phyloP scores from a whole-genome alignment of 2,329 filamentous ascomycete species.

The Arthroderma sp. region DNA sequence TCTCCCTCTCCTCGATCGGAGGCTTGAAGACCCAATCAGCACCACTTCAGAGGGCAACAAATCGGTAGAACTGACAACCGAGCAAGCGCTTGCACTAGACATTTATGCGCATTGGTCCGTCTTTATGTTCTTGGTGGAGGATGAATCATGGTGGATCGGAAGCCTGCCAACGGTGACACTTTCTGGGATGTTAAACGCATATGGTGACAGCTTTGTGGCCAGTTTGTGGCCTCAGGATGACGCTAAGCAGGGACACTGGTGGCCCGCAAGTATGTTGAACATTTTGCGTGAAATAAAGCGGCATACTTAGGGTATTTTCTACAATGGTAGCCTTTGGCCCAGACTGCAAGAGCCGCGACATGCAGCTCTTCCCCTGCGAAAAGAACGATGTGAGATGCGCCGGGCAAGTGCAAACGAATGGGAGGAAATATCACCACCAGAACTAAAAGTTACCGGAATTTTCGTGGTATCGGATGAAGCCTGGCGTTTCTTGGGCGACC shows the following conservation, averaged over 20 bases:
- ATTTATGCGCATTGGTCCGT: constrained; percentile 15
- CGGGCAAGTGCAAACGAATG: too few relatives aligned
- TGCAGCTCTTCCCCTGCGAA: too few relatives aligned
- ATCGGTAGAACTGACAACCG: constrained; percentile 5
- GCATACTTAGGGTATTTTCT: neutral
- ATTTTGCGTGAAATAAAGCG: constrained; percentile 3
- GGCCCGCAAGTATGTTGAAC: constrained; percentile 5
- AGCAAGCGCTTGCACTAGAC: constrained; percentile 13
- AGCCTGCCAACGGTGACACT: constrained; percentile 11
- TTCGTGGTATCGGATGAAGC: neutral
- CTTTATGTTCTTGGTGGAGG: constrained; percentile 15
- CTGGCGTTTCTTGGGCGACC: neutral
- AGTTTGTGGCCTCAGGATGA: neutral
- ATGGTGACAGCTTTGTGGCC: constrained; percentile 7
- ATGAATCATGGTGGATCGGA: constrained; percentile 15
- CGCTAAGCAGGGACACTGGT: neutral
- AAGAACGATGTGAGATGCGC: too few relatives aligned
- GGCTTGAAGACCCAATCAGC: constrained; percentile 1
- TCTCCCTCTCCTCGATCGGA: constrained; percentile 4
- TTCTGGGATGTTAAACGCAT: constrained; percentile 11
- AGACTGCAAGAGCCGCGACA: too few relatives aligned
- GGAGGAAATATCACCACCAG: too few relatives aligned
- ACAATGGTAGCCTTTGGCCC: too few relatives aligned
- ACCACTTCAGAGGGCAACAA: neutral
- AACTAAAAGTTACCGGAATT: neutral